Percentiles rank a stretch among this genome's conserved stretches.
These are phyloP conservation scores for Alternaria rosae DNA, from an alignment of 2,329 filamentous ascomycete genomes.

Conservation along the genomic window DNA sequence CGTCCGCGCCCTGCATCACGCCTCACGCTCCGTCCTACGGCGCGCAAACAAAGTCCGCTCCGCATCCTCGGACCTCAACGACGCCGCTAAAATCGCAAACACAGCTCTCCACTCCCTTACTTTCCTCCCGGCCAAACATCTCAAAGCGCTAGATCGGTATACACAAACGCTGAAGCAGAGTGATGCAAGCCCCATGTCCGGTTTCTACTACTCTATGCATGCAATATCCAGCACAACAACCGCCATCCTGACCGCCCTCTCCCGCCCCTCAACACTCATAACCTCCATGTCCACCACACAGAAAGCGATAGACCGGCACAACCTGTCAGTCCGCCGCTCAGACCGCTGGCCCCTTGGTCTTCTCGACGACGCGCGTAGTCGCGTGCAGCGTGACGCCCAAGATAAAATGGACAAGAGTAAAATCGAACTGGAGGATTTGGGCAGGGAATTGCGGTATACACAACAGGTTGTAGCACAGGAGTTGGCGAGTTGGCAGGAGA, in stretches of 20 bases:
- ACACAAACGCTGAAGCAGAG: conserved; percentile 69
- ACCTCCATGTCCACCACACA: conserved; percentile 76
- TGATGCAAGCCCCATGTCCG: conserved; percentile 75
- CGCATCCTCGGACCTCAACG: conserved; percentile 70
- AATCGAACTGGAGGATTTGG: conserved; percentile 75
- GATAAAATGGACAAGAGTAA: conserved; percentile 76
- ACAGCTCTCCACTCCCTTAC: conserved; percentile 62
- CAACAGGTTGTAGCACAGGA: conserved; percentile 93
- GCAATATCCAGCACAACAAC: conserved; percentile 85
- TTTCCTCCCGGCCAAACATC: conserved; percentile 73
- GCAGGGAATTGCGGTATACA: conserved; percentile 84
- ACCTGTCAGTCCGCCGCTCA: conserved; percentile 74
- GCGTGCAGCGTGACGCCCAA: conserved; percentile 83
- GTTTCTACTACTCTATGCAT: conserved; percentile 78
- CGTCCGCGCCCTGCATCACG: conserved; percentile 82
- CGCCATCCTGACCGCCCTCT: conserved; percentile 79
- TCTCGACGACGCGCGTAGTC: conserved; percentile 85
- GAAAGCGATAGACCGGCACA: conserved; percentile 78
- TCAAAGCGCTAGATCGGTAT: conserved; percentile 76
- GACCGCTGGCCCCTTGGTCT: conserved; percentile 82
- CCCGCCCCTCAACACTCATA: conserved; percentile 80
- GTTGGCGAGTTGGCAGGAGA: conserved; percentile 91
- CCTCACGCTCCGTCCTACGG: conserved; percentile 82
- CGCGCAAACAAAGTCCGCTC: conserved; percentile 77
- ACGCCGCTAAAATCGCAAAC: conserved; percentile 65